Percentiles rank a stretch among this genome's conserved stretches.
Conservation (phyloP, 1,139 yeast genomes). For the Kodamaea alishanica region DNA sequence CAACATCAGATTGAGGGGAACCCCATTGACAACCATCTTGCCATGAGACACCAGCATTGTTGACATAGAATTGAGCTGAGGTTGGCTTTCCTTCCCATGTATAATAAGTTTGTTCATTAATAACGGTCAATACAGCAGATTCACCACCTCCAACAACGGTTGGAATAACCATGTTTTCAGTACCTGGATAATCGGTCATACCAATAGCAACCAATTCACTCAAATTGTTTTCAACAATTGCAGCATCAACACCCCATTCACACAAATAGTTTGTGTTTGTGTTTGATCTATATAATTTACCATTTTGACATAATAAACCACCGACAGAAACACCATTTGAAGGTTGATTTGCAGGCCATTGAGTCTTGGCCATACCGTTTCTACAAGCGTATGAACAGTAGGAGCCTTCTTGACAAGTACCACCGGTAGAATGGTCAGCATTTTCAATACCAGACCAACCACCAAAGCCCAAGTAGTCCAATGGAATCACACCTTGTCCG, state of each 20-base stretch:
- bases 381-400: slow-evolving; percentile 97
- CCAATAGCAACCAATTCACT: slow-evolving; percentile 74
- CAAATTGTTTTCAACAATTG: slow-evolving; percentile 64
- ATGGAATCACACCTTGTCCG: slow-evolving; percentile 84
- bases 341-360: slow-evolving; percentile 90
- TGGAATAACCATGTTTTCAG: slow-evolving; percentile 96
- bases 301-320: slow-evolving; percentile 77
- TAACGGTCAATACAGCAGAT: slow-evolving; percentile 67
- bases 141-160: slow-evolving; percentile 73
- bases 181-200: slow-evolving; percentile 98
- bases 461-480: slow-evolving; percentile 77
- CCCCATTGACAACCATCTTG: slow-evolving; percentile 97
- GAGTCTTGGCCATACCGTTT: slow-evolving; percentile 96
- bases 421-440: slow-evolving; percentile 60
- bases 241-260: slow-evolving; percentile 75
- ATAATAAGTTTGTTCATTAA: slow-evolving; percentile 73
- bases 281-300: slow-evolving; percentile 78
- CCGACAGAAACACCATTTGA: slow-evolving; percentile 85
- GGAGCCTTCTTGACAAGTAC: slow-evolving; percentile 74
- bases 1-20: slow-evolving; percentile 68
- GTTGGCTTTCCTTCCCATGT: slow-evolving; percentile 79
- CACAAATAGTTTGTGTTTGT: slow-evolving; percentile 61
- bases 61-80: slow-evolving; percentile 94
- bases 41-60: slow-evolving; percentile 88
- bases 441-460: slow-evolving; percentile 87